These are phyloP conservation scores for Solanum hybrid DNA, from an alignment of 305 asterid species.

Conservation along the genomic window DNA sequence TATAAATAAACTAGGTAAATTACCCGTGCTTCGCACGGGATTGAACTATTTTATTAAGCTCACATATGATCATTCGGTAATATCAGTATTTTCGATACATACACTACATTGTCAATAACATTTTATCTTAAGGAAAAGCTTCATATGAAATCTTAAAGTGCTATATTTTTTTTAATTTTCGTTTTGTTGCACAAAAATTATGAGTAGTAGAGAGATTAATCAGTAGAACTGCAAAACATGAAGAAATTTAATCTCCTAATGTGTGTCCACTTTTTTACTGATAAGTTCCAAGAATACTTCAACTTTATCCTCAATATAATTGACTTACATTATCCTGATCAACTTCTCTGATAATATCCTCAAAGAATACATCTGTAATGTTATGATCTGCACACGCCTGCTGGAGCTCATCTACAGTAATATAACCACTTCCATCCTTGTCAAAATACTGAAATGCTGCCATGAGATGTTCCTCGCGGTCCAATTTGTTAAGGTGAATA, in stretches of 20 bases:
- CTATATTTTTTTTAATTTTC: too few relatives aligned
- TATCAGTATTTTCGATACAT: not conserved
- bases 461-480: conserved; percentile 91
- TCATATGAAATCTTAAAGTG: not conserved
- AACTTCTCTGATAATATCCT: conserved; percentile 92
- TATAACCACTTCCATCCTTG: conserved; percentile 96
- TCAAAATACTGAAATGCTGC: conserved; percentile 93
- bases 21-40: not conserved
- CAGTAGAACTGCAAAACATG: not conserved
- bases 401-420: conserved; percentile 92
- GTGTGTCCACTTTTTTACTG: not conserved
- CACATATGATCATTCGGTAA: not conserved
- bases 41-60: not conserved
- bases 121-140: not conserved
- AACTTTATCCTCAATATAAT: not conserved
- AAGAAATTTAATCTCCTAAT: not conserved
- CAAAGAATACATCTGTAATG: conserved; percentile 63
- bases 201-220: not conserved
- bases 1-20: not conserved
- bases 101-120: not conserved
- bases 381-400: conserved; percentile 84
- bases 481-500: conserved; percentile 85
- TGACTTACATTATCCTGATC: conserved; percentile 89
- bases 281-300: not conserved
- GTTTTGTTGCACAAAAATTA: not conserved